Evolutionary conservation across 2,329 filamentous ascomycete species (phyloP).

Genomic region (Hypoxylon sp.): DNA sequence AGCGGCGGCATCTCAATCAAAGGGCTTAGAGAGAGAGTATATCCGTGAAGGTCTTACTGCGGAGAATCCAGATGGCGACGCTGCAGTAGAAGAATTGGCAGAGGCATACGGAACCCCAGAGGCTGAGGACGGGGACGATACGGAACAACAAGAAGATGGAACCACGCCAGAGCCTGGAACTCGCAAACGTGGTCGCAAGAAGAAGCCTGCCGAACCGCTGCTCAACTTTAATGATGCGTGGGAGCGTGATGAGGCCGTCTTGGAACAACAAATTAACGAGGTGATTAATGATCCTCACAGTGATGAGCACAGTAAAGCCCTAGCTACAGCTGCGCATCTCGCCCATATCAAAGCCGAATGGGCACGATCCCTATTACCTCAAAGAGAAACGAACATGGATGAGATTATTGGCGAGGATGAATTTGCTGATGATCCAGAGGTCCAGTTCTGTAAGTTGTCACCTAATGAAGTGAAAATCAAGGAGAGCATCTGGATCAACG

Average conservation of each 20-base stretch:
- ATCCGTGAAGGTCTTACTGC: conserved; percentile 42
- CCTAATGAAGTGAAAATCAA: conserved; percentile 81
- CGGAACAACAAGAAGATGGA: conserved; percentile 45
- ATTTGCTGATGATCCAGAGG: conserved; percentile 89
- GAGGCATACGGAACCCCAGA: conserved; percentile 44
- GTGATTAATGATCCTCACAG: conserved; percentile 70
- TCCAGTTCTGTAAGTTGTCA: conserved; percentile 78
- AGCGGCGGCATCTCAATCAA: conserved; percentile 39
- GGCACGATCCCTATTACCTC: conserved; percentile 58
- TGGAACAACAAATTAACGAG: conserved; percentile 75
- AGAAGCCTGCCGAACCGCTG: conserved; percentile 48
- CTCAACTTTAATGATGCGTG: conserved; percentile 69
- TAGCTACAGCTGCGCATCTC: conserved; percentile 65
- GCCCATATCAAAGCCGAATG: conserved; percentile 63
- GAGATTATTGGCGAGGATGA: conserved; percentile 79
- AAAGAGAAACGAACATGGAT: conserved; percentile 62
- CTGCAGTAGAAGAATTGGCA: conserved; percentile 55
- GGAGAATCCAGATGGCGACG: conserved; percentile 49
- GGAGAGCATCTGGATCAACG: conserved; percentile 91
- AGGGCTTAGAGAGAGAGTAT: conserved; percentile 34
- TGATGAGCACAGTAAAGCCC: conserved; percentile 62
- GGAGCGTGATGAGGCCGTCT: conserved; percentile 68
- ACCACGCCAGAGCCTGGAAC: conserved; percentile 21
- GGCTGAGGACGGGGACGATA: conserved; percentile 50
- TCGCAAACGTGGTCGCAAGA: conserved; percentile 43